A percentile compares a stretch with the other conserved stretches of the same genome.
These are phyloP conservation scores for Metrosideros polymorpha DNA, from an alignment of 441 rosid species.

Conservation along the genomic window DNA sequence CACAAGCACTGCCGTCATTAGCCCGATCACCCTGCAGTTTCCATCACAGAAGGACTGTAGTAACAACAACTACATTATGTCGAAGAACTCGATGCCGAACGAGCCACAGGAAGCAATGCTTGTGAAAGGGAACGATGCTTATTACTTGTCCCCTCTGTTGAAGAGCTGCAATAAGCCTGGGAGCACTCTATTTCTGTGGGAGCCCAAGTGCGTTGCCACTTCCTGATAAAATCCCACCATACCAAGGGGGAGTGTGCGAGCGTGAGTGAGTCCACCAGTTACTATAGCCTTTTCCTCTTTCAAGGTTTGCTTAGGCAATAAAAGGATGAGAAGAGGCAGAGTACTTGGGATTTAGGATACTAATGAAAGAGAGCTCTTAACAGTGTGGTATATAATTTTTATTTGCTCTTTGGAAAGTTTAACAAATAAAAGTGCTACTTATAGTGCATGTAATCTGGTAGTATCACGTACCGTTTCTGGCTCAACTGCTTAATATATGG, in stretches of 20 bases:
- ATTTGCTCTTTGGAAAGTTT: neutral
- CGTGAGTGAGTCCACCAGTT: neutral
- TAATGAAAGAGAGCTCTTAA: neutral
- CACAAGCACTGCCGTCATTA: neutral
- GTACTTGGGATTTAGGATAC: neutral
- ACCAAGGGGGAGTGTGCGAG: neutral
- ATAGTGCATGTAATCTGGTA: neutral
- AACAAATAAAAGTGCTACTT: neutral
- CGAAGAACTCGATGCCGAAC: neutral
- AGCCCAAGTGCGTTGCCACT: slow-evolving; percentile 4
- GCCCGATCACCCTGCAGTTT: neutral
- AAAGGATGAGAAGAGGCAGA: neutral
- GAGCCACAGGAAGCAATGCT: neutral
- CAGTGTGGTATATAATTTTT: neutral
- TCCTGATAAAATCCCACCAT: neutral
- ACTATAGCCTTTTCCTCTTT: neutral
- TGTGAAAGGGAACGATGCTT: neutral
- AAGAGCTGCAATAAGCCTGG: slow-evolving; percentile 4
- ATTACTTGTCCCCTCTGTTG: neutral
- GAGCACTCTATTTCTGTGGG: neutral
- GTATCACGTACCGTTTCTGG: neutral
- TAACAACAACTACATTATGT: neutral
- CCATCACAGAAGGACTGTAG: neutral
- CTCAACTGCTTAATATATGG: neutral
- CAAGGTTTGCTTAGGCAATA: neutral